Evolutionary conservation across 2,329 filamentous ascomycete genomes (phyloP).

Genomic region (Lachnellula hyalina): DNA sequence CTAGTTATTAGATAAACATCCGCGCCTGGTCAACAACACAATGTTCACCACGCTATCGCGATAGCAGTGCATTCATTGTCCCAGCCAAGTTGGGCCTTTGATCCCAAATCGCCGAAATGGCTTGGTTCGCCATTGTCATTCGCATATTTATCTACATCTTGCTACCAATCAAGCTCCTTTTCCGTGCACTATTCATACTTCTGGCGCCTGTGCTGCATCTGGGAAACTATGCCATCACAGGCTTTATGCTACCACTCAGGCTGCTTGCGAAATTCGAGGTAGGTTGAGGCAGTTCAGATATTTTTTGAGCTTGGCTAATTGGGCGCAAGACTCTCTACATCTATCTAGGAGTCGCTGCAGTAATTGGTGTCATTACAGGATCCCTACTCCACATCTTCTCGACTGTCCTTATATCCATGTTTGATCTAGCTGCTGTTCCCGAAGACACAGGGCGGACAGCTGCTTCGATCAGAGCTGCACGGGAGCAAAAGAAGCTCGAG

Average conservation of each 20-base stretch:
- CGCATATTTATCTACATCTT: conserved; percentile 21
- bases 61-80: background rate
- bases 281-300: background rate
- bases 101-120: conserved; percentile 10
- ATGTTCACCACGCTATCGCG: background rate
- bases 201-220: conserved; percentile 26
- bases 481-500: conserved; percentile 23
- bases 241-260: conserved; percentile 22
- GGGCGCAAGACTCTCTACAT: conserved; percentile 34
- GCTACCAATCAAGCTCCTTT: conserved; percentile 20
- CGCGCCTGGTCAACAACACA: background rate
- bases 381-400: conserved; percentile 53
- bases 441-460: conserved; percentile 19
- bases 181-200: conserved; percentile 13
- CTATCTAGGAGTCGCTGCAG: conserved; percentile 59
- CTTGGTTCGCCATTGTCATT: conserved; percentile 16
- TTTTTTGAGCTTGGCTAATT: conserved; percentile 9
- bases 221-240: conserved; percentile 17
- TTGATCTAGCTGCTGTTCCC: conserved; percentile 36
- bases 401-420: conserved; percentile 45
- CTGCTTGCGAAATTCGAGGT: conserved; percentile 30
- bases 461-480: conserved; percentile 20
- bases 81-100: background rate
- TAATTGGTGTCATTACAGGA: conserved; percentile 62
- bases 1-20: no score